Conservation (phyloP, 2,329 filamentous ascomycete genomes). For the Amphichorda felina region DNA sequence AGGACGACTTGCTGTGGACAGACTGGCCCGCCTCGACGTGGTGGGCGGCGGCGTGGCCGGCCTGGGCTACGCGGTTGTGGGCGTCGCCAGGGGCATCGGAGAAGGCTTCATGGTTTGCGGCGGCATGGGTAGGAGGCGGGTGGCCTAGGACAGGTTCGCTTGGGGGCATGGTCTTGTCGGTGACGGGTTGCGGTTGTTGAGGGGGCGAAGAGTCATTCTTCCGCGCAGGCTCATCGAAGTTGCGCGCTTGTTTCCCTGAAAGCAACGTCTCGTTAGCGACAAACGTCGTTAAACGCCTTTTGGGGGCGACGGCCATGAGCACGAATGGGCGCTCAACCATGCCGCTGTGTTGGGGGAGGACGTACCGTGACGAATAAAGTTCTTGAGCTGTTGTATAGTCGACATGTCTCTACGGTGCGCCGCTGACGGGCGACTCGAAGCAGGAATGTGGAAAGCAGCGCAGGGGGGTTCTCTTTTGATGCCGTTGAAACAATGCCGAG, state of each 20-base stretch:
- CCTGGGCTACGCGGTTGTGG: conserved; percentile 58
- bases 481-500: too few relatives aligned
- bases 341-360: too few relatives aligned
- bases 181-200: conserved; percentile 40
- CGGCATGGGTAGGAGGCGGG: conserved; percentile 28
- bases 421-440: conserved; percentile 6
- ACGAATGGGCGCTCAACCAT: too few relatives aligned
- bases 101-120: conserved; percentile 39
- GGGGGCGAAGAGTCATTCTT: conserved; percentile 39
- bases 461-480: too few relatives aligned
- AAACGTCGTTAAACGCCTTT: too few relatives aligned
- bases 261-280: too few relatives aligned
- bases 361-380: conserved; percentile 87
- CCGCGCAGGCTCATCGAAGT: conserved; percentile 34
- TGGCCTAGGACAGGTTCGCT: conserved; percentile 29
- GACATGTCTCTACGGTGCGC: conserved; percentile 33
- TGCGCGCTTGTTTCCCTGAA: conserved; percentile 76
- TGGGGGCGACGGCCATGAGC: too few relatives aligned
- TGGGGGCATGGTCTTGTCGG: conserved; percentile 37
- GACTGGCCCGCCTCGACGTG: conserved; percentile 51
- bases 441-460: too few relatives aligned
- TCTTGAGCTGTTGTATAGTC: conserved; percentile 90
- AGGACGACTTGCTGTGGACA: conserved; percentile 14
- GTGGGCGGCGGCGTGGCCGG: conserved; percentile 51
- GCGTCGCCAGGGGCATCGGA: conserved; percentile 47